Evolutionary conservation across 1,284 basidiomycete genomes (phyloP), one percentile per base, ranked within the genome.

Genomic region (Papiliotrema nemorosa): DNA sequence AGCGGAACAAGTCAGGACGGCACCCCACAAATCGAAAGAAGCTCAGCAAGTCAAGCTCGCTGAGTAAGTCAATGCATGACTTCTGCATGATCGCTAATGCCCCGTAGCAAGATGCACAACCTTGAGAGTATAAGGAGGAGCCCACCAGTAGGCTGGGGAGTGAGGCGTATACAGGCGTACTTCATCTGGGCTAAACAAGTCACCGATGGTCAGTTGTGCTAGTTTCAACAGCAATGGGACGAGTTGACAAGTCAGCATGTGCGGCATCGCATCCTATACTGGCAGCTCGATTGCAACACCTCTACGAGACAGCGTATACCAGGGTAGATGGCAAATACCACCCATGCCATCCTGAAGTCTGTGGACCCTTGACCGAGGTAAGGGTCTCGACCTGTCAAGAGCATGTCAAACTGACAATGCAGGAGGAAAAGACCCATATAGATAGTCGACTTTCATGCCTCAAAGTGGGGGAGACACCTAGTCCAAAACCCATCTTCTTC

Each of bases 161-260:
- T 69, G 44, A 54, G 63, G 42, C 49, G 74, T 33, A 53, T 76
- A 21, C 73, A 75, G 49, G 66, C 66, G 20, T 75, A 75, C 54
- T 75, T 75, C 44, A 62, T 70, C 39, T 77, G 75, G 75, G 70
- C 71, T 1, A 75, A 76, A 45, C 63, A 70, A 34, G 76, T 77
- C 13, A 76, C 76, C 2, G 70, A 75, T 54, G 54, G 67, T 68
- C 47, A 56, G 62, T 59, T 18, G n/a, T 12, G 16, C 2, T 36
- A 16, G 14, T 24, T 46, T n/a, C n/a, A n/a, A n/a, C n/a, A n/a
- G n/a, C 7, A n/a, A 18, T 13, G 39, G 13, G 21, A n/a, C n/a
- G n/a, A 31, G 9, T 22, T 42, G 39, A 49, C 38, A 1, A 7
- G 7, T 4, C 52, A 70, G 71, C 66, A 18, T 74, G 73, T 47